phyloP scores from a whole-genome alignment of 129 eudicot species.

The Scalesia atractyloides region DNA sequence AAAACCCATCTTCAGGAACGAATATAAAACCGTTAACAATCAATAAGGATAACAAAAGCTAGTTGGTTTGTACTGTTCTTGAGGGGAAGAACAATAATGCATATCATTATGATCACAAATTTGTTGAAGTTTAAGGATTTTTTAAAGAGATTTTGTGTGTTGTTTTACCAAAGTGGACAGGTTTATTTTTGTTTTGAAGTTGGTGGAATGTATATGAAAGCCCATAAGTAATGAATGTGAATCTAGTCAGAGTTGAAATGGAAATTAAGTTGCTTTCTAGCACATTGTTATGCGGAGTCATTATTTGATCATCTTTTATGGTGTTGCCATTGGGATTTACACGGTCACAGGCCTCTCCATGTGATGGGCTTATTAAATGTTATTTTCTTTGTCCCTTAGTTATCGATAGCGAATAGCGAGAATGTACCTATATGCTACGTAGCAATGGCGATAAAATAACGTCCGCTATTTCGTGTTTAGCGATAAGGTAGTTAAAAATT shows the following conservation, averaged over 20 bases:
- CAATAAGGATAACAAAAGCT: slow-evolving; percentile 28
- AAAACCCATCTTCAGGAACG: slow-evolving; percentile 14
- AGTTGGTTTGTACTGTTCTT: slow-evolving; percentile 29
- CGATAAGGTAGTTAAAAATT: too few species aligned
- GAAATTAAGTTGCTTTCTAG: slow-evolving; percentile 24
- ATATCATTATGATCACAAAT: slow-evolving; percentile 1
- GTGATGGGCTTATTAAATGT: slow-evolving; percentile 15
- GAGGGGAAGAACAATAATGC: slow-evolving; percentile 26
- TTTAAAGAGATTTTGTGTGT: slow-evolving; percentile 23
- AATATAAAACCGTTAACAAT: slow-evolving; percentile 10
- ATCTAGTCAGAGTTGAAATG: slow-evolving; percentile 33
- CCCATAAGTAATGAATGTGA: slow-evolving; percentile 24
- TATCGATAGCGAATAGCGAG: too few species aligned
- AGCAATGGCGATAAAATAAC: too few species aligned
- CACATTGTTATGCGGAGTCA: slow-evolving; percentile 19
- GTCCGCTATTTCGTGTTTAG: too few species aligned
- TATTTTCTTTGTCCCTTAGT: slow-evolving; percentile 4
- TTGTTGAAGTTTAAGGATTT: slow-evolving; percentile 29
- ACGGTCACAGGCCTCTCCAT: slow-evolving; percentile 23
- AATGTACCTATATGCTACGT: too few species aligned
- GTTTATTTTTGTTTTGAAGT: slow-evolving; percentile 18
- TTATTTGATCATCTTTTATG: slow-evolving; percentile 15
- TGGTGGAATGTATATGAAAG: slow-evolving; percentile 32
- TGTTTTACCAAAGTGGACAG: slow-evolving; percentile 4
- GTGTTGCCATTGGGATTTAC: slow-evolving; percentile 8